Base-by-base conservation (phyloP, 2,329 filamentous ascomycete genomes). In the Diaporthe citri region DNA sequence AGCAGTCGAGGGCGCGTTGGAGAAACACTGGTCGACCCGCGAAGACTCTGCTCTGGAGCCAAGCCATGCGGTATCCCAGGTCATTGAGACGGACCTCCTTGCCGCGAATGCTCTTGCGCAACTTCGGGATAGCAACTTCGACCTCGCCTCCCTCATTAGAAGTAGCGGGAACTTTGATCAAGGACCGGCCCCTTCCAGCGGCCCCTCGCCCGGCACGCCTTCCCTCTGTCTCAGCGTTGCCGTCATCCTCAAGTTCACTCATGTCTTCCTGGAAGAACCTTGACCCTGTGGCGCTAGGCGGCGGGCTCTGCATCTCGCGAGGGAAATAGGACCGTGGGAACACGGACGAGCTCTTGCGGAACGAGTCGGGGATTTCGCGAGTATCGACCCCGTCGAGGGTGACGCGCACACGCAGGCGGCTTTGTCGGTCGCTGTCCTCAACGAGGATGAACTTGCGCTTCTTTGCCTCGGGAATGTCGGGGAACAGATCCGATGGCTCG, bases 381-480 rank as follows among this genome's bases (percentile, higher is more conserved):
- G 97, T 97, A 82, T 98, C 94, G 79, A 98, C 95, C 59, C 93
- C 92, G 81, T 98, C 95, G n/a, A 99, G 91, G 77, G 94, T 97
- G 70, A 98, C 96, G 76, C 96, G 93, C 60, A 98, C 96, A 22
- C 96, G 93, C 2, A 98, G 92, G 56, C 95, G 91, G 69, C 91
- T 93, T 71, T 93, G 93, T 48, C 95, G 93, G 77, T 95, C 93
- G 71, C 91, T 92, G 83, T 98, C 96, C 78, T 98, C 96, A 39
- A 98, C 95, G 13, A 98, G 90, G 79, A 98, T 98, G 84, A 98
- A 98, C 84, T 98, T 98, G 82, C 96, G 93, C 81, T 95, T 95
- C 86, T 97, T 98, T 71, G 93, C 92, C 80, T 97, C 95, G 1
- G 96, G 95, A 71, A 98, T 90, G 78, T 97, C 93, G 66, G 95